Base-by-base conservation (phyloP, 805 yeast genomes). In the Zygosaccharomyces bisporus region DNA sequence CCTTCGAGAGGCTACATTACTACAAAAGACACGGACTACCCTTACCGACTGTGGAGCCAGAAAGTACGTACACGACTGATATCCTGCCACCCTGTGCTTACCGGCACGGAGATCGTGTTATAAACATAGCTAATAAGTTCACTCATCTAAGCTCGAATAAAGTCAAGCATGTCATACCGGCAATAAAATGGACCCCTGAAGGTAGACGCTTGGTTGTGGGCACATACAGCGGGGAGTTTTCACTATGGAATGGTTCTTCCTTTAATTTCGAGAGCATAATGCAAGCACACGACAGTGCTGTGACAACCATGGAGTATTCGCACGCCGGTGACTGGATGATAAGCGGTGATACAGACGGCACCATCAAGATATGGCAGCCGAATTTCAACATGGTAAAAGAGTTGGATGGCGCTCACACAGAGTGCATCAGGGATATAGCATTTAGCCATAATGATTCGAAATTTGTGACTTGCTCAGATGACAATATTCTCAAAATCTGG, bases 281-380 rank as follows among this genome's bases (percentile, higher is more conserved):
- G 95, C 99, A 93, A 70, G 98, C 98, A 1, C 99, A 93, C 66
- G 99, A 93, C 63, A 74, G 84, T 47, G 89, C 96, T 0, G 84
- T 93, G 29, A 75, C 89, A 25, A 73, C 91, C 1, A 69, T 88
- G 58, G 75, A 78, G 52, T 93, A 91, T 67, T 81, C 93, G 4
- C 95, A 88, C 63, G 82, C 83, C 48, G 96, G 88, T 49, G 96
- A 90, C 51, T 93, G 98, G 98, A 74, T 93, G 48, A 70, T 93
- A 18, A 83, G 95, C 59, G 96, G 96, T 29, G 98, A 93, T 67
- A 91, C 89, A 56, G 89, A 83, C 45, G 99, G 99, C 19, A 72
- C 75, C 4, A 77, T 93, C 57, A 93, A 93, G 69, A 91, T 85
- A 59, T 93, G 99, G 99, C 98, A 90, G 67, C 95, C 97, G 4